phyloP scores from a whole-genome alignment of 73 alveolate genomes.

The Symbiodinium natans region DNA sequence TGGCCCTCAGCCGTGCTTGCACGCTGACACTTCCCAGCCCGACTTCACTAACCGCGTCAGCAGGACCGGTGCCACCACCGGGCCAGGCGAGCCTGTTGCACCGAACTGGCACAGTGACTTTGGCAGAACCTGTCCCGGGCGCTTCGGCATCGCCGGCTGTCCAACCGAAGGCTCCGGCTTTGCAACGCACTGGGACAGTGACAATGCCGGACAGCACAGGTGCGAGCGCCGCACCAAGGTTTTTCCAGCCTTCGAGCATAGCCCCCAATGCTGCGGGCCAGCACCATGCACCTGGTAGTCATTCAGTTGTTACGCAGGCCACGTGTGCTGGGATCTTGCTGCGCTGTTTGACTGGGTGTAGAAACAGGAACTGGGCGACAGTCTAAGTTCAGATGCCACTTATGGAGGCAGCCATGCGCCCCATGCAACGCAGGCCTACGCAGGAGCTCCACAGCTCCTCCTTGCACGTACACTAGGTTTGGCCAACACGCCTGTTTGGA shows the following conservation, averaged over 20 bases:
- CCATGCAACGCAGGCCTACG: not conserved
- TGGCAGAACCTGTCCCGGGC: not conserved
- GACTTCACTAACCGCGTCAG: not conserved
- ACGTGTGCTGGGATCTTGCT: too few relatives aligned
- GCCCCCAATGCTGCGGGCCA: too few relatives aligned
- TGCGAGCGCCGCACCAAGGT: not conserved
- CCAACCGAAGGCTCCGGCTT: not conserved
- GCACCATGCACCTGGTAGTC: too few relatives aligned
- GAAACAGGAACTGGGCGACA: too few relatives aligned
- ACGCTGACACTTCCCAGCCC: not conserved
- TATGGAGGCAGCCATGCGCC: not conserved
- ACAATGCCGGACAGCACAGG: not conserved
- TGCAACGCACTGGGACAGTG: slow-evolving; percentile 15
- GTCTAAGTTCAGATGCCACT: too few relatives aligned
- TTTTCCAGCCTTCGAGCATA: not conserved
- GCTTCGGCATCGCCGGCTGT: not conserved
- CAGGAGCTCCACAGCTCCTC: not conserved
- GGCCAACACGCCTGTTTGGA: too few relatives aligned
- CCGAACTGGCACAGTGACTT: not conserved
- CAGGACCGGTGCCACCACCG: not conserved
- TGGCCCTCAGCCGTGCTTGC: not conserved
- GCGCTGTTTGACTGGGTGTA: too few relatives aligned
- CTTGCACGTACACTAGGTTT: too few relatives aligned
- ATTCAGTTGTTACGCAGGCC: too few relatives aligned
- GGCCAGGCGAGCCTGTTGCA: not conserved